A percentile compares a stretch with the other conserved stretches of the same genome.
Conservation (phyloP, 2,329 filamentous ascomycete species). For the Paramyrothecium sp. region DNA sequence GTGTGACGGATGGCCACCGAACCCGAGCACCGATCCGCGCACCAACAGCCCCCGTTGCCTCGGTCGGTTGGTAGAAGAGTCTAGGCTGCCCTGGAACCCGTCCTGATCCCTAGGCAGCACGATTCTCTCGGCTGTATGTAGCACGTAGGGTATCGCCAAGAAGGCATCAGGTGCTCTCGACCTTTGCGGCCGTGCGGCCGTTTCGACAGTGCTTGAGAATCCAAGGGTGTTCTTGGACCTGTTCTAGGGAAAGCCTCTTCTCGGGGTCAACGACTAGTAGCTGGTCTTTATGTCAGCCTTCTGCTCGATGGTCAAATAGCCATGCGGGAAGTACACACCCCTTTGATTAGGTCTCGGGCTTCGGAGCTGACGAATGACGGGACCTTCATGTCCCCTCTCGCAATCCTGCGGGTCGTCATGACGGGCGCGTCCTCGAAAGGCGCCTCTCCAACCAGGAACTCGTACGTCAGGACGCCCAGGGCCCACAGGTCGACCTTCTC, state of each 20-base stretch:
- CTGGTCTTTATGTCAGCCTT: conserved; percentile 5
- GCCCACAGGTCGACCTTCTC: conserved; percentile 18
- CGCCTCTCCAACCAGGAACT: conserved; percentile 19
- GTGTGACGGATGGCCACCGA: too few relatives aligned
- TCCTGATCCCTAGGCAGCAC: too few relatives aligned
- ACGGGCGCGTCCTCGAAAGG: conserved; percentile 18
- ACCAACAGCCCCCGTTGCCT: too few relatives aligned
- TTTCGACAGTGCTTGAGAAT: conserved; percentile 14
- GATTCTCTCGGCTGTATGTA: too few relatives aligned
- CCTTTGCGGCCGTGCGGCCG: too few relatives aligned
- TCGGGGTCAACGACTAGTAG: conserved; percentile 14
- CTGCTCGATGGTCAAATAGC: neutral
- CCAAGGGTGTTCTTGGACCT: conserved; percentile 18
- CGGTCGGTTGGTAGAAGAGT: too few relatives aligned
- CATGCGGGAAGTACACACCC: conserved; percentile 7
- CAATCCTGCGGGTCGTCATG: conserved; percentile 16
- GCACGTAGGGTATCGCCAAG: too few relatives aligned
- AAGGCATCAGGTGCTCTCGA: too few relatives aligned
- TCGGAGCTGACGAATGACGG: conserved; percentile 13
- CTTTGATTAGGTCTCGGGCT: conserved; percentile 14
- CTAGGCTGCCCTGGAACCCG: too few relatives aligned
- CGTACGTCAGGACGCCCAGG: conserved; percentile 21
- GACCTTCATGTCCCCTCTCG: conserved; percentile 16
- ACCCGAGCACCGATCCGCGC: too few relatives aligned
- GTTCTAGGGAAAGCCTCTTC: conserved; percentile 13